A percentile compares a stretch with the other conserved stretches of the same genome.
Evolutionary conservation across 192 early-diverging fungal species (phyloP).

Genomic region (Rhizoclosmatium sp.): DNA sequence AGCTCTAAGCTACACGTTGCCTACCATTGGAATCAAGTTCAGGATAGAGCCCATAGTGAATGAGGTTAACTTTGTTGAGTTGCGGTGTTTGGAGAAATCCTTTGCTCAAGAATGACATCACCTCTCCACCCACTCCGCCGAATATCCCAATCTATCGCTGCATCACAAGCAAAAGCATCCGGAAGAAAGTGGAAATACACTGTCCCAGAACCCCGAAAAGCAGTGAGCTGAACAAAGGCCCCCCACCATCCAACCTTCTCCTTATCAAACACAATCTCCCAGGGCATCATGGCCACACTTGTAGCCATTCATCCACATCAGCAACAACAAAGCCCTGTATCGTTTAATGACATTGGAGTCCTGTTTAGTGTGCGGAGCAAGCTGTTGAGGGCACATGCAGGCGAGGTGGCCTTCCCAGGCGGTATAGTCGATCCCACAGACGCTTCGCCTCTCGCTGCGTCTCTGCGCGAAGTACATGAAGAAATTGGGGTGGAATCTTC

Average conservation of each 20-base stretch:
- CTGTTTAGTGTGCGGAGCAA: conserved; percentile 77
- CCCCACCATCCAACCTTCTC: too few relatives aligned
- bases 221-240: background rate
- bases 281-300: background rate
- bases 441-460: conserved; percentile 63
- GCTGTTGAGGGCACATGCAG: conserved; percentile 73
- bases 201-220: background rate
- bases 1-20: too few relatives aligned
- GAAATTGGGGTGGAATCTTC: conserved; percentile 68
- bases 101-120: too few relatives aligned
- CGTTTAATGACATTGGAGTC: background rate
- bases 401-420: conserved; percentile 67
- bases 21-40: background rate
- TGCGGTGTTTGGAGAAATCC: too few relatives aligned
- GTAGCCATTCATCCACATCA: background rate
- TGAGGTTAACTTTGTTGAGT: background rate
- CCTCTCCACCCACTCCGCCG: too few relatives aligned
- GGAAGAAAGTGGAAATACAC: background rate
- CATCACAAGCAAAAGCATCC: too few relatives aligned
- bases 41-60: background rate
- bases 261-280: too few relatives aligned
- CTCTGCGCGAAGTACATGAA: conserved; percentile 82
- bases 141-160: too few relatives aligned
- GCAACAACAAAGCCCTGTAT: background rate
- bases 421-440: conserved; percentile 63